These are phyloP conservation scores for Cercospora sp. DNA, from an alignment of 2,329 filamentous ascomycete genomes.

Conservation along the genomic window DNA sequence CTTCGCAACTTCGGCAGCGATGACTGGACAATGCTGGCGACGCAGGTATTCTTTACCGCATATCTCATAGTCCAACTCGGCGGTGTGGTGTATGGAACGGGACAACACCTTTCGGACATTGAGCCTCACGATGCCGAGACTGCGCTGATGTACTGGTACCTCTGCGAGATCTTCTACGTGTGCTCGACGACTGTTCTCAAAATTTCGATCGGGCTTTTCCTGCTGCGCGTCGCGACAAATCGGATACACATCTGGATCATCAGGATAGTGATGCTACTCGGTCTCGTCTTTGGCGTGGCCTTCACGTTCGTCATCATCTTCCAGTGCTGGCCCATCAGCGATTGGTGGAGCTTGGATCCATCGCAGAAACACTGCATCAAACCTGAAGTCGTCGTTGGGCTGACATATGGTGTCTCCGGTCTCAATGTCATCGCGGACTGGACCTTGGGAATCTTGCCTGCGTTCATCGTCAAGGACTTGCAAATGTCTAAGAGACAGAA, in stretches of 20 bases:
- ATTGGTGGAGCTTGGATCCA: conserved; percentile 53
- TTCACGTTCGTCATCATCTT: conserved; percentile 56
- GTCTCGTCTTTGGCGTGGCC: conserved; percentile 48
- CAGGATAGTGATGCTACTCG: conserved; percentile 49
- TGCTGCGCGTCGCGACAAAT: conserved; percentile 54
- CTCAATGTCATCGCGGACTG: conserved; percentile 47
- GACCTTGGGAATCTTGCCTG: conserved; percentile 45
- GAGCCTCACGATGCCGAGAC: conserved; percentile 24
- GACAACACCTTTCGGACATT: conserved; percentile 42
- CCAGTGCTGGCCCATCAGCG: conserved; percentile 55
- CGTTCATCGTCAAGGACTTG: conserved; percentile 46
- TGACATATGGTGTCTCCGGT: conserved; percentile 37
- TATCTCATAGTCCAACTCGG: conserved; percentile 45
- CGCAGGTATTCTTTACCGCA: conserved; percentile 43
- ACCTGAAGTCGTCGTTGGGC: conserved; percentile 51
- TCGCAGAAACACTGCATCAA: conserved; percentile 46
- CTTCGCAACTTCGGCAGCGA: conserved; percentile 44
- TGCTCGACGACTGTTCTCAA: conserved; percentile 52
- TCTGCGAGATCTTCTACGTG: conserved; percentile 59
- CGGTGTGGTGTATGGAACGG: conserved; percentile 44
- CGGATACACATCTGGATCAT: conserved; percentile 51
- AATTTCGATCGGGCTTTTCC: conserved; percentile 56
- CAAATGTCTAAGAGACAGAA: conserved; percentile 45
- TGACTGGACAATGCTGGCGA: conserved; percentile 46
- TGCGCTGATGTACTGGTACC: conserved; percentile 52